These are phyloP conservation scores for Sparassis latifolia DNA, from an alignment of 1,284 basidiomycete species.

Conservation along the genomic window DNA sequence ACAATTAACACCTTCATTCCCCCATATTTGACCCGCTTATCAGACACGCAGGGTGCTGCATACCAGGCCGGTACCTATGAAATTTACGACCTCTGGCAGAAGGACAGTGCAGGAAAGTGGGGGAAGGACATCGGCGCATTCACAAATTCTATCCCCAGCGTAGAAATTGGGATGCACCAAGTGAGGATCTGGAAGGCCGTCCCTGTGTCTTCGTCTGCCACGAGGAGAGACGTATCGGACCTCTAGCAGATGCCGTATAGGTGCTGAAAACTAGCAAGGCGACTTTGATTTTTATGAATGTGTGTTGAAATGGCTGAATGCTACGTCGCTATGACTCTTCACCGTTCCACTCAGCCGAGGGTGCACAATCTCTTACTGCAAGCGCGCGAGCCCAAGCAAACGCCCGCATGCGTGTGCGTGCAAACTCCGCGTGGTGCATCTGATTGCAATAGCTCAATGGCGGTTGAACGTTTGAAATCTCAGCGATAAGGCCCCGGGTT, in stretches of 20 bases:
- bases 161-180: slow-evolving; percentile 22
- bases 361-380: too few species aligned
- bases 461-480: too few species aligned
- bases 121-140: slow-evolving; percentile 26
- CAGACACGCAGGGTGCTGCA: slow-evolving; percentile 15
- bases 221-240: slow-evolving; percentile 1
- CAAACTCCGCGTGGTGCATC: too few species aligned
- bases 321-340: too few species aligned
- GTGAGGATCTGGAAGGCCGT: slow-evolving; percentile 24
- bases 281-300: too few species aligned
- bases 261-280: too few species aligned
- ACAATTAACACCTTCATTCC: not conserved
- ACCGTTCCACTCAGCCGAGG: too few species aligned
- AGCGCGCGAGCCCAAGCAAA: too few species aligned
- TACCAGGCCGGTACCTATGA: slow-evolving; percentile 25
- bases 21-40: not conserved
- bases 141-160: slow-evolving; percentile 17
- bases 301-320: too few species aligned
- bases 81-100: slow-evolving; percentile 33
- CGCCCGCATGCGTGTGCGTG: too few species aligned
- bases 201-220: slow-evolving; percentile 6
- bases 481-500: too few species aligned
- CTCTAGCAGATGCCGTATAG: not conserved
- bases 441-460: too few species aligned
- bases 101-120: slow-evolving; percentile 26